Conservation (phyloP, 106 monocot species). For the Platanthera zijinensis region DNA sequence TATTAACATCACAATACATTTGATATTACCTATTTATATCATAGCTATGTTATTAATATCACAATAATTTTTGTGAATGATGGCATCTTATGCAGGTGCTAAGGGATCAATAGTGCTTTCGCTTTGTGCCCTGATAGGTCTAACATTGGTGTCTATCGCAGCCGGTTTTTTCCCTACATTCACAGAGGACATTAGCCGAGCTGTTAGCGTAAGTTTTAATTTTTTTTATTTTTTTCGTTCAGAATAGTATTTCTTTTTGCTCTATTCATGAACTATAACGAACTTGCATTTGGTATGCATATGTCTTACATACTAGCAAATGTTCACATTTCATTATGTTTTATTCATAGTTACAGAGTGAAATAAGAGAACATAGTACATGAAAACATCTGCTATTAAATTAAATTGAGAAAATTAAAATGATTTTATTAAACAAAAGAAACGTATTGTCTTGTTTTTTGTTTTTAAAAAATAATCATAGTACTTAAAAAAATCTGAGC, state of each 20-base stretch:
- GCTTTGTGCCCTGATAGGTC: conserved; percentile 29
- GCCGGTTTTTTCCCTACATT: conserved; percentile 53
- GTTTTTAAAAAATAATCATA: too few relatives aligned
- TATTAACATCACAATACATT: conserved; percentile 2
- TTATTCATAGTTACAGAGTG: background rate
- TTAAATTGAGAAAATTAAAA: background rate
- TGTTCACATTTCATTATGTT: background rate
- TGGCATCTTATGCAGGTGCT: conserved; percentile 38
- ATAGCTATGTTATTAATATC: background rate
- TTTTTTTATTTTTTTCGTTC: background rate
- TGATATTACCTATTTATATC: background rate
- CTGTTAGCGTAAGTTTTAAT: conserved; percentile 66
- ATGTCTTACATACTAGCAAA: background rate
- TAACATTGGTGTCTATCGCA: conserved; percentile 48
- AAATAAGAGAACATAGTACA: background rate
- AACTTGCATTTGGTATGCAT: background rate
- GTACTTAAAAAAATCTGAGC: too few relatives aligned
- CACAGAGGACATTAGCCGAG: conserved; percentile 59
- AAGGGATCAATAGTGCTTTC: conserved; percentile 43
- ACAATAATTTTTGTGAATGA: conserved; percentile 5
- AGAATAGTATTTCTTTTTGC: background rate
- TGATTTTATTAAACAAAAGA: too few relatives aligned
- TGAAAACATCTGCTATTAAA: background rate
- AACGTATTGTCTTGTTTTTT: too few relatives aligned
- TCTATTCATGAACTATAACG: background rate